phyloP scores from a whole-genome alignment of 441 rosid genomes.

The Adansonia rubrostipa region DNA sequence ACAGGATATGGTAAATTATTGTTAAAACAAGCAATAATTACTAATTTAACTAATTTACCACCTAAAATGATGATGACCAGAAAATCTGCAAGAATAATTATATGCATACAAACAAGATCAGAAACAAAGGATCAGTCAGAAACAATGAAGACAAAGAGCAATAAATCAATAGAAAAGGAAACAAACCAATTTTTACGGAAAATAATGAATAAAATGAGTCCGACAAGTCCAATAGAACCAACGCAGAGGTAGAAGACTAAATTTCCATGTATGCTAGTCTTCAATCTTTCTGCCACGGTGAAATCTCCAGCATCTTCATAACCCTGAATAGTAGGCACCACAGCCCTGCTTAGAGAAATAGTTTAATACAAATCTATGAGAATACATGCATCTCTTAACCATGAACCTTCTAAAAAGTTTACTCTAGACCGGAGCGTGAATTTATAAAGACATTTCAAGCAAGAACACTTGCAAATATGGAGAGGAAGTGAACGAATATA shows the following conservation, averaged over 20 bases:
- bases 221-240: constrained; percentile 69
- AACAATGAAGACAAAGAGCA: not conserved
- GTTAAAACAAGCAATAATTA: not conserved
- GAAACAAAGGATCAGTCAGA: constrained; percentile 12
- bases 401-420: constrained; percentile 10
- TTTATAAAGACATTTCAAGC: not conserved
- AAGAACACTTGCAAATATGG: constrained; percentile 14
- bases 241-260: constrained; percentile 74
- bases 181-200: constrained; percentile 52
- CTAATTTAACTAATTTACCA: not conserved
- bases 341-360: constrained; percentile 75
- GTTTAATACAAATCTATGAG: constrained; percentile 44
- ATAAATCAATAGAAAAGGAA: constrained; percentile 19
- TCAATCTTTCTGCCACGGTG: constrained; percentile 69
- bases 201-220: constrained; percentile 67
- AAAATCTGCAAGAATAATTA: constrained; percentile 9
- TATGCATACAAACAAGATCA: constrained; percentile 5
- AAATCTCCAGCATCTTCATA: constrained; percentile 93
- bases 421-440: constrained; percentile 1
- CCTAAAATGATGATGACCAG: constrained; percentile 1
- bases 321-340: constrained; percentile 86
- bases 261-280: constrained; percentile 73
- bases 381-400: constrained; percentile 35
- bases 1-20: not conserved
- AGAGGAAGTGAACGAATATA: not conserved